Evolutionary conservation across 805 yeast genomes (phyloP).

Genomic region (Teunomyces funiuensis): DNA sequence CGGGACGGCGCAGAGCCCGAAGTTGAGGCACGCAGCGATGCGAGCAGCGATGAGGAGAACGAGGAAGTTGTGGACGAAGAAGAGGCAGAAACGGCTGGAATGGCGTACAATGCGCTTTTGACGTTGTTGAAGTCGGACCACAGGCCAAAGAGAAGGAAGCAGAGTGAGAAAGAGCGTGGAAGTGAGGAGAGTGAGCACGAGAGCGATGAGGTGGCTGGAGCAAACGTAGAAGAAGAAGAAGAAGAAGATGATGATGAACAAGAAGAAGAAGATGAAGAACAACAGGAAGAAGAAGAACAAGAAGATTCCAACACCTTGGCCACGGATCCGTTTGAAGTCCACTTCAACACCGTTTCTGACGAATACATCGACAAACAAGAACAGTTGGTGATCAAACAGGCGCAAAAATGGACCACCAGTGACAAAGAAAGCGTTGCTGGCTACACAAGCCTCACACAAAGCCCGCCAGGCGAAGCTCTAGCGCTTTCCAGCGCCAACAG

Average conservation of each 20-base stretch:
- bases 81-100: slow-evolving; percentile 27
- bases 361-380: slow-evolving; percentile 29
- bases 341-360: slow-evolving; percentile 59
- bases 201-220: slow-evolving; percentile 27
- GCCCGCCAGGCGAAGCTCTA: slow-evolving; percentile 29
- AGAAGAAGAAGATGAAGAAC: slow-evolving; percentile 23
- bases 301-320: slow-evolving; percentile 39
- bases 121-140: slow-evolving; percentile 57
- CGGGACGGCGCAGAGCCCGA: slow-evolving; percentile 15
- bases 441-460: slow-evolving; percentile 34
- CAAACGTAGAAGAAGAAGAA: slow-evolving; percentile 19
- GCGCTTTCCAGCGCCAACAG: slow-evolving; percentile 5
- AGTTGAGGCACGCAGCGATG: too few relatives aligned
- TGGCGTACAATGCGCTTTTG: slow-evolving; percentile 66
- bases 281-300: slow-evolving; percentile 23
- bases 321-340: slow-evolving; percentile 74
- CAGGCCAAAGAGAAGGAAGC: slow-evolving; percentile 13
- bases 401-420: slow-evolving; percentile 28
- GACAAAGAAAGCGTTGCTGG: slow-evolving; percentile 18
- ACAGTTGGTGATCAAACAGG: slow-evolving; percentile 14
- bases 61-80: slow-evolving; percentile 17
- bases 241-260: slow-evolving; percentile 22
- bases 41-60: not conserved
- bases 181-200: slow-evolving; percentile 11
- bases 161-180: slow-evolving; percentile 8